Percentiles rank a stretch among this genome's conserved stretches.
Evolutionary conservation across 305 asterid genomes (phyloP).

Genomic region (Striga hermonthica): DNA sequence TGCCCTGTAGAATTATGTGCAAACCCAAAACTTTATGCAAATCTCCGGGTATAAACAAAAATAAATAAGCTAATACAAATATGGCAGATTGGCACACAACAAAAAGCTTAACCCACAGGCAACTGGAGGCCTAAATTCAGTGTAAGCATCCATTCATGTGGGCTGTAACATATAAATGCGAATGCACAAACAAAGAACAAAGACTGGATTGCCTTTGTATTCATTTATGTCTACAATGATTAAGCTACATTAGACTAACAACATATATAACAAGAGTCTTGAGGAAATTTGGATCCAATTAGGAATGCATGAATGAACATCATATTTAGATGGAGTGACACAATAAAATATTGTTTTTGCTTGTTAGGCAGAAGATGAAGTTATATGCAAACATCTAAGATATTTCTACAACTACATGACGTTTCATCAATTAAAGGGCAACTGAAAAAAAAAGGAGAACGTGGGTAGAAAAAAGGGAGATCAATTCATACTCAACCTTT

Average conservation of each 20-base stretch:
- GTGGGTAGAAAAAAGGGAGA: no score
- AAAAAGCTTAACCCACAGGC: background rate
- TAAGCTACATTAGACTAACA: background rate
- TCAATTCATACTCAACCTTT: no score
- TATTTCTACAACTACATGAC: background rate
- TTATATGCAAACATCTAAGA: background rate
- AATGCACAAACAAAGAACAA: background rate
- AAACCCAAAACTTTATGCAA: background rate
- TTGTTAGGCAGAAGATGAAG: no score
- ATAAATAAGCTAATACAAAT: background rate
- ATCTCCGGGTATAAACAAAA: background rate
- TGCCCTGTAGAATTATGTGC: no score
- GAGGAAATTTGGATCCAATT: background rate
- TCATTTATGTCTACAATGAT: background rate
- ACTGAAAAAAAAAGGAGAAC: background rate
- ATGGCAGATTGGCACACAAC: background rate
- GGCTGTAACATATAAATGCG: background rate
- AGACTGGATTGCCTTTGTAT: conserved; percentile 1
- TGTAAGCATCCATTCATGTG: background rate
- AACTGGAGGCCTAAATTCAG: background rate
- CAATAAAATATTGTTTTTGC: no score
- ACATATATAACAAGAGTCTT: no score
- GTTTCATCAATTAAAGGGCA: background rate
- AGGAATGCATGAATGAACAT: no score
- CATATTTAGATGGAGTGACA: background rate